A percentile compares a stretch with the other conserved stretches of the same genome.
These are phyloP conservation scores for Stenogyne calaminthoides DNA, from an alignment of 305 asterid genomes.

Conservation along the genomic window DNA sequence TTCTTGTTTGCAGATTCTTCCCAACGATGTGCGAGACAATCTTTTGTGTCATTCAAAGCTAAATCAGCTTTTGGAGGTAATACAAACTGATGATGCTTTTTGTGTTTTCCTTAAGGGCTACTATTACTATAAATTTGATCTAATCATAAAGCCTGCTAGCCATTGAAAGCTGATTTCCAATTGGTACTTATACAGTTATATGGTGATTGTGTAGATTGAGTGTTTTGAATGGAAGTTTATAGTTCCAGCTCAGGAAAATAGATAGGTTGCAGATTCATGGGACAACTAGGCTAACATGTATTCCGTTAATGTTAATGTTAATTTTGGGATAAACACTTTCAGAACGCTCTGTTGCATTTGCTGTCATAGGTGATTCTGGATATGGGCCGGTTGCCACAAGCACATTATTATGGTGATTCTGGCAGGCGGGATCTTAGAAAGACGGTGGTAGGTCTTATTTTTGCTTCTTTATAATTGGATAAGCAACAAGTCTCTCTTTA, in stretches of 20 bases:
- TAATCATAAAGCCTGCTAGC: not conserved
- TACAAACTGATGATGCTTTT: not conserved
- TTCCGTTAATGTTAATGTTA: not conserved
- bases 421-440: conserved; percentile 50
- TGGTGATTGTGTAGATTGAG: not conserved
- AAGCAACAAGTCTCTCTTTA: not conserved
- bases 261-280: not conserved
- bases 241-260: not conserved
- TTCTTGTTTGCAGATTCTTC: conserved; percentile 54
- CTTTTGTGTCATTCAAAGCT: conserved; percentile 42
- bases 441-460: conserved; percentile 47
- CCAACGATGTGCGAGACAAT: conserved; percentile 53
- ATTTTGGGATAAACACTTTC: not conserved
- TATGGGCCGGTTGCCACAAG: conserved; percentile 74
- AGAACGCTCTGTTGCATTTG: conserved; percentile 12
- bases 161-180: not conserved
- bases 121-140: not conserved
- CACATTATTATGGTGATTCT: conserved; percentile 55
- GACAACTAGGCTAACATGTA: not conserved
- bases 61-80: conserved; percentile 62
- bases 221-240: not conserved
- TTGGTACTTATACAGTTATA: not conserved
- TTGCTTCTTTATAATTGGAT: conserved; percentile 2
- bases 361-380: conserved; percentile 62
- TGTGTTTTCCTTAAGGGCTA: not conserved